Conservation (phyloP, 2,329 filamentous ascomycete genomes). For the Penicillium verrucosum region DNA sequence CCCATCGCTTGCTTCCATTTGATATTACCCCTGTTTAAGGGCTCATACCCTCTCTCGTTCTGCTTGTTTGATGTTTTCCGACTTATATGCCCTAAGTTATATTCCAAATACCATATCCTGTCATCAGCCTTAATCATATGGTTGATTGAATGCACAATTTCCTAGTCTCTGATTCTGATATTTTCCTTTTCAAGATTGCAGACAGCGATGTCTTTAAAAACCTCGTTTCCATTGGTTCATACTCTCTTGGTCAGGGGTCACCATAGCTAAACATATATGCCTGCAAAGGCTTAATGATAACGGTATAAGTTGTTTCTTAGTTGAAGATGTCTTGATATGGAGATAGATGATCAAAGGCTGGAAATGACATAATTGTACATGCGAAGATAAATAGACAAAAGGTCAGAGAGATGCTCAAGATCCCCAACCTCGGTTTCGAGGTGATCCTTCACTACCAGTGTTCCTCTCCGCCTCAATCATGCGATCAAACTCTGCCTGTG, state of each 20-base stretch:
- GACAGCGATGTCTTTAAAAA: background rate
- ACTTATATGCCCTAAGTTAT: background rate
- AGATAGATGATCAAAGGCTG: background rate
- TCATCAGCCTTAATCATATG: background rate
- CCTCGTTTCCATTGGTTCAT: background rate
- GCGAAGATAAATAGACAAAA: background rate
- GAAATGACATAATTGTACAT: conserved; percentile 12
- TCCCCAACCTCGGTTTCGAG: conserved; percentile 17
- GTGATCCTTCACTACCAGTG: conserved; percentile 15
- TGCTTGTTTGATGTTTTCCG: background rate
- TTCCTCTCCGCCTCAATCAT: conserved; percentile 43
- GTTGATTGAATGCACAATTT: background rate
- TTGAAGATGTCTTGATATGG: background rate
- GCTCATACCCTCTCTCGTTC: conserved; percentile 14
- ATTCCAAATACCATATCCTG: conserved; percentile 2
- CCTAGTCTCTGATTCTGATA: background rate
- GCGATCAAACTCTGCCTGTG: conserved; percentile 44
- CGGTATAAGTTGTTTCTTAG: conserved; percentile 5
- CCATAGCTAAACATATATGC: conserved; percentile 13
- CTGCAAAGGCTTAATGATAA: conserved; percentile 21
- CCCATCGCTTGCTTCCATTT: background rate
- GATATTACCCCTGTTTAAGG: conserved; percentile 2
- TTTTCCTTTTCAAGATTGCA: conserved; percentile 8
- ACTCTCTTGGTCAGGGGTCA: background rate
- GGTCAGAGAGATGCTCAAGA: background rate